phyloP scores from a whole-genome alignment of 164 flowering plant genomes.

The Kalanchoe fedtschenkoi region DNA sequence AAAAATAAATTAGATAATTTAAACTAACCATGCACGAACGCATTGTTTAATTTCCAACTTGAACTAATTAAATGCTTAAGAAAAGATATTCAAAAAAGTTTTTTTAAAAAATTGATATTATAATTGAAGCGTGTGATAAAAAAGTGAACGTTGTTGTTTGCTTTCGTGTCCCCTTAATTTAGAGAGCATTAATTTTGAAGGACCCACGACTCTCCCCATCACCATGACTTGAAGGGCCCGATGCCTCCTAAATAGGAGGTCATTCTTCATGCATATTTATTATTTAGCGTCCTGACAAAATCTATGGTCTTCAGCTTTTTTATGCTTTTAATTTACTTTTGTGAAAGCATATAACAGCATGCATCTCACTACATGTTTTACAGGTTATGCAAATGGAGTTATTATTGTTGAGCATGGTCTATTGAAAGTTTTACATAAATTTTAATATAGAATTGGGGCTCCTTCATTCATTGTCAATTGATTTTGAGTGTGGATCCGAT shows the following conservation, averaged over 20 bases:
- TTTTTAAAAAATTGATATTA: too few relatives aligned
- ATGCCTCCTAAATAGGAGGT: conserved; percentile 2
- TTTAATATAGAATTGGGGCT: too few relatives aligned
- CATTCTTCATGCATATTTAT: not conserved
- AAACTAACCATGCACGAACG: not conserved
- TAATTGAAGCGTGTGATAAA: not conserved
- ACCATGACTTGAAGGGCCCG: conserved; percentile 5
- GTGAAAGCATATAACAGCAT: not conserved
- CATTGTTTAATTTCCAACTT: too few relatives aligned
- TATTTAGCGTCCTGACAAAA: not conserved
- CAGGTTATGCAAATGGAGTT: not conserved
- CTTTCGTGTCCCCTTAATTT: not conserved
- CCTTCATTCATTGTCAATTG: too few relatives aligned
- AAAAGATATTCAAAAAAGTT: too few relatives aligned
- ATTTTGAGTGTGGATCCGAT: too few relatives aligned
- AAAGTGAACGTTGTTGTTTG: not conserved
- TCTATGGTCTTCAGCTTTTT: not conserved
- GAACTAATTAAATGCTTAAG: not conserved
- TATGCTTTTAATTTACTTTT: not conserved
- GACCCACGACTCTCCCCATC: not conserved
- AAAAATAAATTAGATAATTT: not conserved
- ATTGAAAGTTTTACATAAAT: too few relatives aligned
- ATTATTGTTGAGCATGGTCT: too few relatives aligned
- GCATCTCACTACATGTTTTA: not conserved
- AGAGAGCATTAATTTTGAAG: not conserved